phyloP scores from a whole-genome alignment of 345 rosid genomes.

The Syzygium aromaticum region DNA sequence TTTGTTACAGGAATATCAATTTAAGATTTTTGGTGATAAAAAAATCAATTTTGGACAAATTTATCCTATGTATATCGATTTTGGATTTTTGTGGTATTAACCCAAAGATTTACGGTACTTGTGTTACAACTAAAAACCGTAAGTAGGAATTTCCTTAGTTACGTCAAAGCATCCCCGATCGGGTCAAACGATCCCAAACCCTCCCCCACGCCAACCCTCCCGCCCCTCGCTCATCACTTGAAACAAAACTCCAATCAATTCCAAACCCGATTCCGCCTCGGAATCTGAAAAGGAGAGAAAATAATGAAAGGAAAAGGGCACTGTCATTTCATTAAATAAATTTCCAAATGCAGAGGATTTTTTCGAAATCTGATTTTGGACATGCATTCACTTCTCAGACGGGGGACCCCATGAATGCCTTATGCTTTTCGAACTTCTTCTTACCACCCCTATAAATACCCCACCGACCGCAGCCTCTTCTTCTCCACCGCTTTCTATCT shows the following conservation, averaged over 20 bases:
- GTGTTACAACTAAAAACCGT: not conserved
- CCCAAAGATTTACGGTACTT: not conserved
- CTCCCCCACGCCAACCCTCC: too few relatives aligned
- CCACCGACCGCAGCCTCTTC: not conserved
- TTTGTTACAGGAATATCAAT: too few relatives aligned
- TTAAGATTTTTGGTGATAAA: too few relatives aligned
- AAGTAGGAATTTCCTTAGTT: not conserved
- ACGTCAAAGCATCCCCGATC: not conserved
- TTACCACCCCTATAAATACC: not conserved
- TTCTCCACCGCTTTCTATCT: not conserved
- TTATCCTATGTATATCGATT: too few relatives aligned
- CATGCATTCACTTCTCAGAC: not conserved
- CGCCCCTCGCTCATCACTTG: too few relatives aligned
- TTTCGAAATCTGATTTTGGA: not conserved
- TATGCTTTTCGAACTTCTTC: too few relatives aligned
- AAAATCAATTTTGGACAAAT: too few relatives aligned
- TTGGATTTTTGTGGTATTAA: too few relatives aligned
- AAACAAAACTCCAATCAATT: not conserved
- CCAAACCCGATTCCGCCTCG: not conserved
- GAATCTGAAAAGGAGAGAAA: not conserved
- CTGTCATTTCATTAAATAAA: not conserved
- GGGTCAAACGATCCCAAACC: not conserved
- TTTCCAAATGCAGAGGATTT: not conserved
- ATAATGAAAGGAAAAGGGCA: not conserved
- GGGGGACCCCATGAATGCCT: too few relatives aligned